phyloP scores from a whole-genome alignment of 257 asterid genomes.

The Lavandula angustifolia region DNA sequence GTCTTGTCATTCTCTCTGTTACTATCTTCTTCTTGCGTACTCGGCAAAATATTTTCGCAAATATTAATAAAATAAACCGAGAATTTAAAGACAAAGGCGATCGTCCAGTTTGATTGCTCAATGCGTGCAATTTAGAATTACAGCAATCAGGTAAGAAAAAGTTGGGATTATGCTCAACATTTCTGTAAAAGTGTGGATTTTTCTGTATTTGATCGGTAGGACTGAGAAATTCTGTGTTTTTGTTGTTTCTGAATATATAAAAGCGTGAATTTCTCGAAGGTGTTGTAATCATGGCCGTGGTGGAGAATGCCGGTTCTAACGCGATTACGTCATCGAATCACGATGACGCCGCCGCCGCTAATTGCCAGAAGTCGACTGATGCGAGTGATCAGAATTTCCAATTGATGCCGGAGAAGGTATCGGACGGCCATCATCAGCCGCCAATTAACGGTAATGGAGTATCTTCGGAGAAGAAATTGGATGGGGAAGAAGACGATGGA shows the following conservation, averaged over 20 bases:
- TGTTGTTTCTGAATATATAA: constrained; percentile 13
- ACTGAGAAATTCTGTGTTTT: constrained; percentile 24
- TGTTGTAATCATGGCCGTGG: constrained; percentile 75
- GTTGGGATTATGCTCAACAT: background rate
- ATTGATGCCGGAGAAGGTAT: constrained; percentile 38
- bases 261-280: constrained; percentile 29
- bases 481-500: constrained; percentile 43
- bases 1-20: too few relatives aligned
- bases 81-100: constrained; percentile 40
- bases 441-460: constrained; percentile 39
- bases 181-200: background rate
- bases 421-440: constrained; percentile 48
- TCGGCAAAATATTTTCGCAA: constrained; percentile 39
- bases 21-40: constrained; percentile 38
- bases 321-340: constrained; percentile 56
- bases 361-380: constrained; percentile 48
- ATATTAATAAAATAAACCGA: constrained; percentile 23
- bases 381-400: constrained; percentile 47
- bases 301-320: constrained; percentile 65
- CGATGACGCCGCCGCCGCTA: constrained; percentile 36
- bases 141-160: constrained; percentile 43
- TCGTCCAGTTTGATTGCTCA: constrained; percentile 34
- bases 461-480: constrained; percentile 34
- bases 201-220: constrained; percentile 41
- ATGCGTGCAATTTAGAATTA: constrained; percentile 54